These are phyloP conservation scores for Apophysomyces trapeziformis DNA, from an alignment of 371 early-diverging fungal genomes.

Conservation along the genomic window DNA sequence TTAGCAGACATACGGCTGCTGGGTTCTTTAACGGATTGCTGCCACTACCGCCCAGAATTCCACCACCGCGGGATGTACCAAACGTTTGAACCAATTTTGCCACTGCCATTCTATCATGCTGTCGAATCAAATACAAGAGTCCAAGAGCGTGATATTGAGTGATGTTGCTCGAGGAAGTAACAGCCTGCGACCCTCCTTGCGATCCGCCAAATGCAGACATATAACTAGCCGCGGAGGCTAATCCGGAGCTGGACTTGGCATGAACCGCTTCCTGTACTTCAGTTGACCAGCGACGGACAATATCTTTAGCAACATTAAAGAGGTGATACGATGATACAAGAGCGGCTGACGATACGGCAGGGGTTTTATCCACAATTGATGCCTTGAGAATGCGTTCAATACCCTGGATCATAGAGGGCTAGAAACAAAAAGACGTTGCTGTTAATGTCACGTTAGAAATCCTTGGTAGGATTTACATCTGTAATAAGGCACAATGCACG, in stretches of 20 bases:
- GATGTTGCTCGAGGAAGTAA: constrained; percentile 71
- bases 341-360: constrained; percentile 90
- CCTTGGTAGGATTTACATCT: constrained; percentile 67
- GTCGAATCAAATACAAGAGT: constrained; percentile 90
- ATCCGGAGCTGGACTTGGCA: constrained; percentile 68
- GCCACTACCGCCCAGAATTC: constrained; percentile 54
- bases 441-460: not conserved
- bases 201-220: constrained; percentile 59
- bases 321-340: constrained; percentile 92
- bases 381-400: constrained; percentile 97
- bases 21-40: constrained; percentile 75
- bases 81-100: constrained; percentile 93
- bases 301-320: constrained; percentile 81
- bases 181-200: constrained; percentile 40
- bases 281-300: constrained; percentile 88
- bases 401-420: constrained; percentile 93
- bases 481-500: constrained; percentile 95
- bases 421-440: not conserved
- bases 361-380: constrained; percentile 95
- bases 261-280: constrained; percentile 89
- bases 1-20: constrained; percentile 90
- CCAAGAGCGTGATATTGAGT: constrained; percentile 98
- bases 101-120: constrained; percentile 98
- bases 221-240: constrained; percentile 59
- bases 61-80: constrained; percentile 58